Evolutionary conservation across 73 alveolate species (phyloP), one percentile per base, ranked within the genome.

Genomic region (Symbiodinium natans): DNA sequence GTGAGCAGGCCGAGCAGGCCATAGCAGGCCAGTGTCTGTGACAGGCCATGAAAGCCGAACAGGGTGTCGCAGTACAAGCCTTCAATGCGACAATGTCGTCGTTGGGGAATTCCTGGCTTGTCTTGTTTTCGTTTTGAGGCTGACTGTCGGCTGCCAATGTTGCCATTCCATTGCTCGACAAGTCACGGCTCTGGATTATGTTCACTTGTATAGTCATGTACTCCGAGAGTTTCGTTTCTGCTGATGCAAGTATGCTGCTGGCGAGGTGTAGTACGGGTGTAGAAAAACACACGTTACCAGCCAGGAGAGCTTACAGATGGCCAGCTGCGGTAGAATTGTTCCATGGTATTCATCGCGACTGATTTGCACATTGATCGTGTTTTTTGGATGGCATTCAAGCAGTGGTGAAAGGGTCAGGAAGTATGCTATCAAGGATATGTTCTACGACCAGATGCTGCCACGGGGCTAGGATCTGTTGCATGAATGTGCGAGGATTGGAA

Each of bases 61-160:
- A n/a, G 84, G 41, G 15, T 33, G 52, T 90, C 21, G 80, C 80
- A 3, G 88, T 90, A 38, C 97, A 90, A n/a, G 97, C 97, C 25
- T 90, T 90, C 40, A 90, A 90, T 31, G 88, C 97, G n/a, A 90
- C 89, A 1, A n/a, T 90, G 54, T 90, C 97, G 23, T 82, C 97
- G 1, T 39, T 68, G 17, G 74, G 41, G 97, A 29, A 40, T 33
- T 27, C 52, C 88, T 29, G 97, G 36, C 88, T 15, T 31, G 86
- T 15, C 11, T 5, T 19, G 19, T 19, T 13, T 19, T 13, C 10
- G 40, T 11, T 17, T 71, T 7, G 11, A 15, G 15, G 27, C 19
- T n/a, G 13, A 6, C 17, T 71, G 19, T 11, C 33, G 15, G 41
- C 6, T 63, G 82, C 36, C 82, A 23, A 63, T 52, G 71, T 52